Percentiles rank a stretch among this genome's conserved stretches.
These are phyloP conservation scores for Picochlorum sp. DNA, from an alignment of 139 green algal genomes.

Conservation along the genomic window DNA sequence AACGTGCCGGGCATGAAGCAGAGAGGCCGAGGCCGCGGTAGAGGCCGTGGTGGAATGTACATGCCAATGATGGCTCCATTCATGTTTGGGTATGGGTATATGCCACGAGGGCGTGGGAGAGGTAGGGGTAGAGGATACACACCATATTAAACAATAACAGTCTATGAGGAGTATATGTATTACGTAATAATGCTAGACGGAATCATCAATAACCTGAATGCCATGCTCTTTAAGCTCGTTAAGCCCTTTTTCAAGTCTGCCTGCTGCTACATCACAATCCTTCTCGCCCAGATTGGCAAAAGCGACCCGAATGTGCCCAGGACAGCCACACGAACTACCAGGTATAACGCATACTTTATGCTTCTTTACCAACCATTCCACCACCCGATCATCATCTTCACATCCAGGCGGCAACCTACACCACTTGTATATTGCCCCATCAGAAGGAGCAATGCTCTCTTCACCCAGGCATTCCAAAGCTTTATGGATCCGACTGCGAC, in stretches of 20 bases:
- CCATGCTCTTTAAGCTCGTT: too few relatives aligned
- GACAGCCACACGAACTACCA: constrained; percentile 40
- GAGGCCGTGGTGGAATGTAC: constrained; percentile 16
- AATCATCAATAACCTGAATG: too few relatives aligned
- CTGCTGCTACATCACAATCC: constrained; percentile 48
- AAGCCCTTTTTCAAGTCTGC: constrained; percentile 54
- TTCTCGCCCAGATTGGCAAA: constrained; percentile 68
- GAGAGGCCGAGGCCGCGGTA: constrained; percentile 40
- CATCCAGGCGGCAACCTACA: constrained; percentile 56
- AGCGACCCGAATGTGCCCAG: constrained; percentile 61
- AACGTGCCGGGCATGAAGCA: constrained; percentile 86
- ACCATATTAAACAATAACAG: neutral
- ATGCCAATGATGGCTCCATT: constrained; percentile 30
- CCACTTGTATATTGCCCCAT: constrained; percentile 90
- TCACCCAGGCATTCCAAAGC: constrained; percentile 54
- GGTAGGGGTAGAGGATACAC: neutral
- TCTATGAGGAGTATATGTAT: neutral
- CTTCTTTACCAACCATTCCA: constrained; percentile 70
- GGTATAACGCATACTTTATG: constrained; percentile 68
- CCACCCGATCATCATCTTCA: constrained; percentile 56
- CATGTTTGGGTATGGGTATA: constrained; percentile 24
- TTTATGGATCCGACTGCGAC: constrained; percentile 40
- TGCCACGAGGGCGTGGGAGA: constrained; percentile 6
- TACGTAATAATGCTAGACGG: neutral
- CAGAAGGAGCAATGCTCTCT: constrained; percentile 41